Evolutionary conservation across 257 asterid genomes (phyloP).

Genomic region (Petunia axillaris): DNA sequence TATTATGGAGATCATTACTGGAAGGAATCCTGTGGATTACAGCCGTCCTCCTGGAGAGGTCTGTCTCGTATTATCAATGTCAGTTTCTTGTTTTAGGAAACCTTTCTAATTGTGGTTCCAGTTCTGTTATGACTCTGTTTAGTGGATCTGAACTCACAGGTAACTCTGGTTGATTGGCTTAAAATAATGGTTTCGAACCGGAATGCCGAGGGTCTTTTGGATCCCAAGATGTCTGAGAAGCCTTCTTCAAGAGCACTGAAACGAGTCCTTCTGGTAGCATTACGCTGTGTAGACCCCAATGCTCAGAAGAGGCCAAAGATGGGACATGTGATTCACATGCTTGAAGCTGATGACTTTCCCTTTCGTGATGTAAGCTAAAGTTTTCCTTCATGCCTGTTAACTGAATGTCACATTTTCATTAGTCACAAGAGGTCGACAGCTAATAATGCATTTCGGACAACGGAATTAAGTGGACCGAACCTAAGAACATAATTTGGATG

Average conservation of each 20-base stretch:
- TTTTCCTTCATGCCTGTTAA: conserved; percentile 6
- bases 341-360: conserved; percentile 87
- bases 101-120: conserved; percentile 14
- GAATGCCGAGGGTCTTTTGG: conserved; percentile 83
- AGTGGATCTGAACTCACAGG: conserved; percentile 41
- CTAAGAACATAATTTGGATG: conserved; percentile 10
- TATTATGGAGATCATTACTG: conserved; percentile 83
- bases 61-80: conserved; percentile 22
- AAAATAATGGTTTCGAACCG: conserved; percentile 85
- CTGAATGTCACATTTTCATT: background rate
- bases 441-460: background rate
- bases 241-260: conserved; percentile 87
- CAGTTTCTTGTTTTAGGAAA: background rate
- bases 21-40: conserved; percentile 85
- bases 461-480: background rate
- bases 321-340: conserved; percentile 96
- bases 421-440: background rate
- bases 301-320: conserved; percentile 88
- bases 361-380: conserved; percentile 74
- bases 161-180: conserved; percentile 87
- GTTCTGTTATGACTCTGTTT: conserved; percentile 19
- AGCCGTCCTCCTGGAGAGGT: conserved; percentile 90
- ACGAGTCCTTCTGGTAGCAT: conserved; percentile 78
- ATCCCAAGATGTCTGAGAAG: conserved; percentile 68
- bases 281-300: conserved; percentile 85